phyloP scores from a whole-genome alignment of 306 rosid species.

The Fagus crenata region DNA sequence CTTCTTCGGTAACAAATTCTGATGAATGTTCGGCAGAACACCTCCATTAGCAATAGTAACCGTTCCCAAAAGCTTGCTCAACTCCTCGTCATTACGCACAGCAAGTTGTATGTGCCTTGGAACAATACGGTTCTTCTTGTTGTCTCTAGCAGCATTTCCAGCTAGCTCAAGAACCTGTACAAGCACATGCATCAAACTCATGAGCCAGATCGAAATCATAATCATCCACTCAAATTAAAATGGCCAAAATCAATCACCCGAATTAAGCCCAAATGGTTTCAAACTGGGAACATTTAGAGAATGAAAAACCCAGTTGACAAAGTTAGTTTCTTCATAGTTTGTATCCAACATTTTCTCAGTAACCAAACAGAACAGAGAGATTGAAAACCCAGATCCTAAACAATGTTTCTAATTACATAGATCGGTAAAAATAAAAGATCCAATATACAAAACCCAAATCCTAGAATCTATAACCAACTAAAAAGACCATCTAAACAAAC shows the following conservation, averaged over 20 bases:
- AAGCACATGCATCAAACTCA: not conserved
- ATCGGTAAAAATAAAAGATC: too few species aligned
- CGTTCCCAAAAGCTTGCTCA: conserved; percentile 75
- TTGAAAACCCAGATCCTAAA: too few species aligned
- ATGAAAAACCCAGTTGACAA: not conserved
- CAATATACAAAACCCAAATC: too few species aligned
- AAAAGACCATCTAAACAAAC: too few species aligned
- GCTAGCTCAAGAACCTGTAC: conserved; percentile 75
- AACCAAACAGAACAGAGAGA: not conserved
- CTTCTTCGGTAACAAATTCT: conserved; percentile 70
- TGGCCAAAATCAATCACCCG: not conserved
- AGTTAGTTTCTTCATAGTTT: not conserved
- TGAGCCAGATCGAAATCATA: not conserved
- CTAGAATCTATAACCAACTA: too few species aligned
- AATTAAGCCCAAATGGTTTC: not conserved
- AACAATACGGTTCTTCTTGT: conserved; percentile 84
- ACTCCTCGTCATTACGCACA: conserved; percentile 78
- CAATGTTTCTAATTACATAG: too few species aligned
- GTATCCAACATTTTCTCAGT: not conserved
- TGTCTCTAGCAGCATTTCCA: conserved; percentile 89
- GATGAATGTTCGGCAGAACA: conserved; percentile 70
- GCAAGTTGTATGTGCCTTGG: conserved; percentile 93
- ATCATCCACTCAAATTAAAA: not conserved
- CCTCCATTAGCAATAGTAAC: conserved; percentile 83
- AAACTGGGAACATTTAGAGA: too few species aligned